phyloP scores from a whole-genome alignment of 768 basidiomycete species.

The Boletus subcaerulescens region DNA sequence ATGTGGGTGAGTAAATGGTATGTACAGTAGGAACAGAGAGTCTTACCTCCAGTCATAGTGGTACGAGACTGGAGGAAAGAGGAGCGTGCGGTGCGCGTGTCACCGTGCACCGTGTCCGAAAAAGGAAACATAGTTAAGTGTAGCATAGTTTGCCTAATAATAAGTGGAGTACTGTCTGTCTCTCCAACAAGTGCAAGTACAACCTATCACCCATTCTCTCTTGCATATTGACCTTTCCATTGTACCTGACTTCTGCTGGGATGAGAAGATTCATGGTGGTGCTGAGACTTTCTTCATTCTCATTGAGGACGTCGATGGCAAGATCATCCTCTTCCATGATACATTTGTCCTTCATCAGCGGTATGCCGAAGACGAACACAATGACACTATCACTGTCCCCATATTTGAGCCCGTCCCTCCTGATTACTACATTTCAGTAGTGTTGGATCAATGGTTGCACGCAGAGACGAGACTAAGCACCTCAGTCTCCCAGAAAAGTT shows the following conservation, averaged over 20 bases:
- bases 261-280: slow-evolving; percentile 86
- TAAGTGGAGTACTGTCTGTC: too few species aligned
- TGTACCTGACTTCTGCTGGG: slow-evolving; percentile 96
- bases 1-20: too few species aligned
- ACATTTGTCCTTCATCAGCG: slow-evolving; percentile 32
- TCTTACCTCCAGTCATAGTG: too few species aligned
- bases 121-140: too few species aligned
- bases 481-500: slow-evolving; percentile 96
- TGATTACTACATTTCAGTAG: slow-evolving; percentile 94
- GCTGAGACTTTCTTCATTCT: slow-evolving; percentile 45
- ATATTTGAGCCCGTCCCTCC: slow-evolving; percentile 98
- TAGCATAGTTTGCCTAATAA: too few species aligned
- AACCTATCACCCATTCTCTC: slow-evolving; percentile 92
- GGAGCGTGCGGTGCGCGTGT: too few species aligned
- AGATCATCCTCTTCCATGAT: slow-evolving; percentile 93
- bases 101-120: too few species aligned
- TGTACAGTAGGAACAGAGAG: too few species aligned
- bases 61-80: too few species aligned
- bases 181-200: slow-evolving; percentile 41
- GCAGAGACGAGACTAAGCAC: slow-evolving; percentile 51
- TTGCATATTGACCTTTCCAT: slow-evolving; percentile 92
- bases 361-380: slow-evolving; percentile 93
- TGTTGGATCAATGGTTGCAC: slow-evolving; percentile 82
- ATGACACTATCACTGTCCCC: slow-evolving; percentile 89
- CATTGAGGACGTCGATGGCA: slow-evolving; percentile 97